Evolutionary conservation across 164 flowering plant genomes (phyloP).

Genomic region (Annona cherimola): DNA sequence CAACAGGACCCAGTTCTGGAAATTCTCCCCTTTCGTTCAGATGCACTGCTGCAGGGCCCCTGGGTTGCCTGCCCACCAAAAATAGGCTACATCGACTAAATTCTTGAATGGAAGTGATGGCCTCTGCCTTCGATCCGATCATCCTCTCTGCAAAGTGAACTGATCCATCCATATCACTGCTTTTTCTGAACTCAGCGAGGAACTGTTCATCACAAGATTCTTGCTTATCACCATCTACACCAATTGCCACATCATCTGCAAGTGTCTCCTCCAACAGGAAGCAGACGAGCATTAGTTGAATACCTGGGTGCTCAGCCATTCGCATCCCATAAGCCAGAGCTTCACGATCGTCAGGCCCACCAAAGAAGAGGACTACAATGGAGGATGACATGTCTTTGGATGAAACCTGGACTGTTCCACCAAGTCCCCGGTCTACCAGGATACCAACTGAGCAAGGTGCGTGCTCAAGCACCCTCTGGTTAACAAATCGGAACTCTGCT

Average conservation of each 20-base stretch:
- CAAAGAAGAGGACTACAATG: slow-evolving; percentile 30
- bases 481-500: slow-evolving; percentile 24
- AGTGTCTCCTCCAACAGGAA: slow-evolving; percentile 13
- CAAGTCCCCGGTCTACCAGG: slow-evolving; percentile 43
- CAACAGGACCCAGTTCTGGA: slow-evolving; percentile 72
- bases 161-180: background rate
- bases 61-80: slow-evolving; percentile 42
- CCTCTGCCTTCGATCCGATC: slow-evolving; percentile 23
- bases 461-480: slow-evolving; percentile 24
- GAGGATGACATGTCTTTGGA: slow-evolving; percentile 30
- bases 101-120: slow-evolving; percentile 12
- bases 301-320: slow-evolving; percentile 53
- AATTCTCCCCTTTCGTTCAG: slow-evolving; percentile 30
- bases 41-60: slow-evolving; percentile 7
- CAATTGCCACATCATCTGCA: background rate
- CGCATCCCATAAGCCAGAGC: slow-evolving; percentile 36
- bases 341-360: slow-evolving; percentile 41
- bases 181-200: slow-evolving; percentile 4
- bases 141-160: slow-evolving; percentile 20
- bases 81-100: slow-evolving; percentile 36
- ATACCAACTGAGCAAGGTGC: slow-evolving; percentile 48
- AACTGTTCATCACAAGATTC: slow-evolving; percentile 2
- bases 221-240: background rate
- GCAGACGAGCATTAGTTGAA: slow-evolving; percentile 21
- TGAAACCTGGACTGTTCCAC: slow-evolving; percentile 34